These are phyloP conservation scores for Chaetomium cochliodes DNA, from an alignment of 495 filamentous ascomycete genomes.

Conservation along the genomic window DNA sequence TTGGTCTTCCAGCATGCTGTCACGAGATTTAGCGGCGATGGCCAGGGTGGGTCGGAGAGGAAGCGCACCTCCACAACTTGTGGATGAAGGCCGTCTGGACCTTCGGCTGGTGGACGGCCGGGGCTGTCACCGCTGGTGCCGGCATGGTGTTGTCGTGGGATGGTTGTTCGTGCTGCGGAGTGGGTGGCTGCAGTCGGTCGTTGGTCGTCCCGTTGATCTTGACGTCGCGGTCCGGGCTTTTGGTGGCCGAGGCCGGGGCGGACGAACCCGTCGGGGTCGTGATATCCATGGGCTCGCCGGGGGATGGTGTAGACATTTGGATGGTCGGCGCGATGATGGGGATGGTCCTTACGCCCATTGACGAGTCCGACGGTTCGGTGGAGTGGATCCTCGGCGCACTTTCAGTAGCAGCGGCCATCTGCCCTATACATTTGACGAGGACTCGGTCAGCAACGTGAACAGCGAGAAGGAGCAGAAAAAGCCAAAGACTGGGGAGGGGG, in stretches of 20 bases:
- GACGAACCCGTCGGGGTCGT: conserved; percentile 48
- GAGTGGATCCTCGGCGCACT: conserved; percentile 44
- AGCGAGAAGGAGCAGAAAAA: background rate
- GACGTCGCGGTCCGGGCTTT: conserved; percentile 47
- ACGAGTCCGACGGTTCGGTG: conserved; percentile 40
- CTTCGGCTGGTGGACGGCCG: conserved; percentile 91
- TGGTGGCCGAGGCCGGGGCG: conserved; percentile 43
- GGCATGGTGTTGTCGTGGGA: conserved; percentile 41
- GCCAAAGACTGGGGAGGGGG: background rate
- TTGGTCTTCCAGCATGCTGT: conserved; percentile 92
- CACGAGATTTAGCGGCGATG: conserved; percentile 41
- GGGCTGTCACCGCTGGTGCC: conserved; percentile 58
- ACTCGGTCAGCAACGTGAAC: conserved; percentile 29
- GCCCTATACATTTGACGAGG: conserved; percentile 36
- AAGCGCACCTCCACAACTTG: conserved; percentile 92
- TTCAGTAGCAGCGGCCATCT: conserved; percentile 52
- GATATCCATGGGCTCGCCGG: conserved; percentile 54
- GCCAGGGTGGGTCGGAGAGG: conserved; percentile 5
- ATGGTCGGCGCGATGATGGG: conserved; percentile 53
- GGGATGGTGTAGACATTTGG: conserved; percentile 51
- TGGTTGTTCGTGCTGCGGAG: conserved; percentile 36
- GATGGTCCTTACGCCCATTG: conserved; percentile 47
- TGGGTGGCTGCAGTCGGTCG: conserved; percentile 30
- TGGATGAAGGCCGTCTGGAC: conserved; percentile 99
- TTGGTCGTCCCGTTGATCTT: conserved; percentile 38